Evolutionary conservation across 2,329 filamentous ascomycete genomes (phyloP).

Genomic region (Fusarium kyushuense): DNA sequence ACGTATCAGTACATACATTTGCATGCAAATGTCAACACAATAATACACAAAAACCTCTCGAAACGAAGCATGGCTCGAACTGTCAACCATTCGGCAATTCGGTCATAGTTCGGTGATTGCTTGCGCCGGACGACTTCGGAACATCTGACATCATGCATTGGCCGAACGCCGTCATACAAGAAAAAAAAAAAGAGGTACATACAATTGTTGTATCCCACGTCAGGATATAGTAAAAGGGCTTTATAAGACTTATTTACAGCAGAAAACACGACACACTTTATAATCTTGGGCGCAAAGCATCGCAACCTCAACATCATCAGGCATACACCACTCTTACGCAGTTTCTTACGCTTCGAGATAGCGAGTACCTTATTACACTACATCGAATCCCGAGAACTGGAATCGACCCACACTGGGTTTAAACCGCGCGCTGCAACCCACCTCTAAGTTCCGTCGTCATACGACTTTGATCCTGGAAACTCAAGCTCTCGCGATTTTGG

Average conservation of each 20-base stretch:
- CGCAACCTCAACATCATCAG: slow-evolving; percentile 4
- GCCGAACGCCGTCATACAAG: slow-evolving; percentile 22
- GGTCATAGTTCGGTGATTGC: slow-evolving; percentile 51
- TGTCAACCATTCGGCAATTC: slow-evolving; percentile 25
- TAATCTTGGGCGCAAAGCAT: background rate
- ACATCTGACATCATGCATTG: slow-evolving; percentile 45
- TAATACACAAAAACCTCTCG: background rate
- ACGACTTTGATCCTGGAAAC: slow-evolving; percentile 34
- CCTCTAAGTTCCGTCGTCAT: slow-evolving; percentile 36
- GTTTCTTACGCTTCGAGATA: background rate
- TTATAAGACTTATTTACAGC: slow-evolving; percentile 3
- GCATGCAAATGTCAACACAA: background rate
- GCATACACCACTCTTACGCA: slow-evolving; percentile 10
- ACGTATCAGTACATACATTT: background rate
- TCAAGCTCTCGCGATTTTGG: slow-evolving; percentile 3
- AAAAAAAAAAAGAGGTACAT: slow-evolving; percentile 26
- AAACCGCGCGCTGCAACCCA: slow-evolving; percentile 39
- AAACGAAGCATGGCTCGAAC: slow-evolving; percentile 3
- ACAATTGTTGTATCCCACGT: slow-evolving; percentile 13
- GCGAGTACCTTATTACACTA: background rate
- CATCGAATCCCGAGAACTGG: slow-evolving; percentile 1
- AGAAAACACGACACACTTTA: slow-evolving; percentile 3
- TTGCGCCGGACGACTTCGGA: slow-evolving; percentile 40
- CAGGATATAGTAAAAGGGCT: slow-evolving; percentile 5
- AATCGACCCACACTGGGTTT: slow-evolving; percentile 40